Percentiles rank a stretch among this genome's conserved stretches.
Conservation (phyloP, 345 rosid genomes). For the Zanthoxylum bungeanum region DNA sequence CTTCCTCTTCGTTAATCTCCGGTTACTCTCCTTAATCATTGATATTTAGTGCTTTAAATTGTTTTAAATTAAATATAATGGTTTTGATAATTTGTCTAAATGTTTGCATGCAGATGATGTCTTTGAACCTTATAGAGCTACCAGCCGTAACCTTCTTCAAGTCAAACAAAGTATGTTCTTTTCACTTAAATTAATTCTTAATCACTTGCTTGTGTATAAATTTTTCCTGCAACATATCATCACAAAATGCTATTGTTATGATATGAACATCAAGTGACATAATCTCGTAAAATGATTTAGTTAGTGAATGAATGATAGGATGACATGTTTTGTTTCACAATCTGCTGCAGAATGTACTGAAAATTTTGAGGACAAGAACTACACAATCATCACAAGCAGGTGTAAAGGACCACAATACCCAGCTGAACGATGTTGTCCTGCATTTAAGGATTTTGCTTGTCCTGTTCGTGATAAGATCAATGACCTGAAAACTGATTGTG, state of each 20-base stretch:
- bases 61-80: neutral
- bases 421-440: constrained; percentile 42
- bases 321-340: neutral
- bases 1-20: constrained; percentile 37
- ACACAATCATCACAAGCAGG: constrained; percentile 54
- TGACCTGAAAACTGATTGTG: constrained; percentile 50
- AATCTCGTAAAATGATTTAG: neutral
- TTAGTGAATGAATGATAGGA: neutral
- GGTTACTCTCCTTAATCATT: constrained; percentile 17
- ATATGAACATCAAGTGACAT: neutral
- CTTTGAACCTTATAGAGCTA: constrained; percentile 29
- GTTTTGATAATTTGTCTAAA: neutral
- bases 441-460: constrained; percentile 64
- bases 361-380: constrained; percentile 57
- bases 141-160: constrained; percentile 73
- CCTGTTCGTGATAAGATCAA: constrained; percentile 49
- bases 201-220: too few species aligned
- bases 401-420: constrained; percentile 85
- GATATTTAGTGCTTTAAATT: neutral
- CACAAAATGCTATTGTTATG: too few species aligned
- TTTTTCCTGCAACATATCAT: too few species aligned
- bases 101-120: constrained; percentile 41
- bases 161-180: constrained; percentile 40
- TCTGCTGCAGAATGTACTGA: constrained; percentile 45
- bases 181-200: neutral